Evolutionary conservation across 2,329 filamentous ascomycete genomes (phyloP), one percentile per base, ranked within the genome.

Genomic region (Fusarium sp.): DNA sequence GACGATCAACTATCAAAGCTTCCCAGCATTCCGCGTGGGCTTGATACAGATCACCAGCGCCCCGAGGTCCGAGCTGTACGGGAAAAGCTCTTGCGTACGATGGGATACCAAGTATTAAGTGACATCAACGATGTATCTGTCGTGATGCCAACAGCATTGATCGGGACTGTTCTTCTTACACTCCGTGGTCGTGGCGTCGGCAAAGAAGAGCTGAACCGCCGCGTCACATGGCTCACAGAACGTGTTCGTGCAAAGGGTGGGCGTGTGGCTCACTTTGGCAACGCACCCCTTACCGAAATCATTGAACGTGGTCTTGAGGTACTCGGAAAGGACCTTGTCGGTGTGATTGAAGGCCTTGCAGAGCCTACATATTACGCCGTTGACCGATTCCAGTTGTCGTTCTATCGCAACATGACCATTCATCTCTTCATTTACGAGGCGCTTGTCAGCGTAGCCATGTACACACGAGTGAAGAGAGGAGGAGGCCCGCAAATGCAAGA

Each of bases 381-480:
- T 39, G 96, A 99, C 78, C 88, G 94, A 54, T 99, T 99, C 83
- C 96, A 99, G 77, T 87, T 99, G 11, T 97, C 94, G 0, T 99
- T 99, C 80, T 99, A 99, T 81, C 91, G 96, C 53, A 99, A 99
- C 80, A 98, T 98, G 96, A 98, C 95, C 0, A 99, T 99, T 66
- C 96, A 99, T 77, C 87, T 99, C 7, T 99, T 99, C 79, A 96
- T 99, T 59, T 92, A 94, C 3, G 95, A 98, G 78, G 92, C 95
- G 0, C 85, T 99, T 6, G 93, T 98, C 22, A 96, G 93, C 65
- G 93, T 91, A 6, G 92, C 92, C 28, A 91, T 99, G 85, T 99
- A 99, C 79, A 96, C 91, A 1, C 88, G 89, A 44, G 92, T 98
- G 56, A 99, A 99, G 80, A 90, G 90, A 66, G 96, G 96, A 17